Evolutionary conservation across 176 grass and related monocot genomes (phyloP).

Genomic region (Ensete glaucum): DNA sequence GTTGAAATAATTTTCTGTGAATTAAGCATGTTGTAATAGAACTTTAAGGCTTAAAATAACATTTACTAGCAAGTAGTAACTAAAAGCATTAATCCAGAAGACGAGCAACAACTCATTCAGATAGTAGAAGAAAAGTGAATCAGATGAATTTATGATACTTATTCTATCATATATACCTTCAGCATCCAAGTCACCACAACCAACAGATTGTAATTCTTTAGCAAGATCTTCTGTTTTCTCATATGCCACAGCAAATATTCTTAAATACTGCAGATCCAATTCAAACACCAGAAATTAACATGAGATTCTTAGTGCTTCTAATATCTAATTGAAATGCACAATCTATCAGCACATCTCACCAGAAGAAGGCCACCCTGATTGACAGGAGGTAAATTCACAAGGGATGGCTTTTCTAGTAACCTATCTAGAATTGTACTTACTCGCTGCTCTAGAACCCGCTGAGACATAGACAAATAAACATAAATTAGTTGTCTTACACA

Average conservation of each 20-base stretch:
- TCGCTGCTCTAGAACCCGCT: conserved; percentile 98
- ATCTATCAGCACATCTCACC: conserved; percentile 41
- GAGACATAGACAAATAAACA: conserved; percentile 31
- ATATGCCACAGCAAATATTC: conserved; percentile 82
- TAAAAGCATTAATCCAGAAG: neutral
- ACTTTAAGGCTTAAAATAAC: neutral
- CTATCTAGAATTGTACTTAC: conserved; percentile 87
- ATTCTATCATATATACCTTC: conserved; percentile 47
- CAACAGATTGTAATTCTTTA: conserved; percentile 86
- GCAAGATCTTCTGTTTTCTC: conserved; percentile 91
- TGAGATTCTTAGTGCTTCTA: conserved; percentile 3
- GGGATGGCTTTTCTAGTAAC: conserved; percentile 81
- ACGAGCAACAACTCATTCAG: neutral
- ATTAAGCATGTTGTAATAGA: neutral
- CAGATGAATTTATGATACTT: neutral
- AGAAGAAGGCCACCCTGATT: conserved; percentile 69
- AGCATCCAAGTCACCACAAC: conserved; percentile 92
- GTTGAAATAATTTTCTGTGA: no score
- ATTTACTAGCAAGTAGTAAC: neutral
- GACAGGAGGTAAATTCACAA: conserved; percentile 75
- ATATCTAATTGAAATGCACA: conserved; percentile 12
- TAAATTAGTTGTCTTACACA: conserved; percentile 27
- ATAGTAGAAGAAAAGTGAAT: neutral
- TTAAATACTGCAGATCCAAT: conserved; percentile 67
- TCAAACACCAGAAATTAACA: conserved; percentile 27